These are phyloP conservation scores for Phoma herbarum DNA, from an alignment of 2,329 filamentous ascomycete species.

Conservation along the genomic window DNA sequence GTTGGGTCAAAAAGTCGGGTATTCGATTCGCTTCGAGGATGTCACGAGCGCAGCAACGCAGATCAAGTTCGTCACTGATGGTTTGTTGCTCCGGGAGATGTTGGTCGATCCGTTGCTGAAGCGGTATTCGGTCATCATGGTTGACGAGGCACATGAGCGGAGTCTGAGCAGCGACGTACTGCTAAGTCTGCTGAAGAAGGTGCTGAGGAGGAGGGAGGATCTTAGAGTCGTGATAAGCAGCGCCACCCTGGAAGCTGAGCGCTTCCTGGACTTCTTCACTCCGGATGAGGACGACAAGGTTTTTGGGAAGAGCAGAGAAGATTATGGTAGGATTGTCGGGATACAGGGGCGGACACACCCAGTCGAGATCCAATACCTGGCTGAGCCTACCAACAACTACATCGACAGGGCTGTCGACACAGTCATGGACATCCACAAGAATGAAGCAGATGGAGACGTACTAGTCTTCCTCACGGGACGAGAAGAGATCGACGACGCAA, in stretches of 20 bases:
- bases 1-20: slow-evolving; percentile 85
- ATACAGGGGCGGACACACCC: slow-evolving; percentile 89
- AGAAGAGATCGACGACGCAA: slow-evolving; percentile 86
- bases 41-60: slow-evolving; percentile 82
- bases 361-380: slow-evolving; percentile 84
- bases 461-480: slow-evolving; percentile 90
- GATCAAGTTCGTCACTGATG: slow-evolving; percentile 96
- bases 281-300: slow-evolving; percentile 54
- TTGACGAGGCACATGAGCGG: slow-evolving; percentile 95
- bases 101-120: slow-evolving; percentile 91
- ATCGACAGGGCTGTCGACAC: slow-evolving; percentile 82
- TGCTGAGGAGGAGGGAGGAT: slow-evolving; percentile 79
- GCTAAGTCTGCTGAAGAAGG: slow-evolving; percentile 90
- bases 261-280: slow-evolving; percentile 81
- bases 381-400: slow-evolving; percentile 83
- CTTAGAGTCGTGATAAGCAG: slow-evolving; percentile 90
- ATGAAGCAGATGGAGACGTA: slow-evolving; percentile 84
- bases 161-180: slow-evolving; percentile 92
- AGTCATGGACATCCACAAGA: slow-evolving; percentile 85
- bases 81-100: slow-evolving; percentile 87
- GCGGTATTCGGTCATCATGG: slow-evolving; percentile 94
- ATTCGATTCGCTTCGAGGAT: slow-evolving; percentile 92
- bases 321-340: slow-evolving; percentile 74
- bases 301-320: slow-evolving; percentile 52
- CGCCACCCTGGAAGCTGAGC: slow-evolving; percentile 89